Evolutionary conservation across 768 basidiomycete species (phyloP).

Genomic region (Boletellus ananiceps): DNA sequence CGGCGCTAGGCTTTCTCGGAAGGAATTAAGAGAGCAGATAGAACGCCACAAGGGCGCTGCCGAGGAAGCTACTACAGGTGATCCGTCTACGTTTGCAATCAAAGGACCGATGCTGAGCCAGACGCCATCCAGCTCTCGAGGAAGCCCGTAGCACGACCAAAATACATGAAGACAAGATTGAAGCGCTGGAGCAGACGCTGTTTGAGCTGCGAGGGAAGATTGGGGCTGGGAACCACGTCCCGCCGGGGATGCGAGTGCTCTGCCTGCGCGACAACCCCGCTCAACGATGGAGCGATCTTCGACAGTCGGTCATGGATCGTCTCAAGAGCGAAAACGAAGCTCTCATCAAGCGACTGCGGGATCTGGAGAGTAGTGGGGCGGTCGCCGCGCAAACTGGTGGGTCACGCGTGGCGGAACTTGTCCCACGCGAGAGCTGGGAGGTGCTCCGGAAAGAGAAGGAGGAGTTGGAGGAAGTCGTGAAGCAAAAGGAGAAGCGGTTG

Average conservation of each 20-base stretch:
- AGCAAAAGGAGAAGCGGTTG: conserved; percentile 79
- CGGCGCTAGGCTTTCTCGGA: conserved; percentile 23
- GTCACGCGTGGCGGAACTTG: conserved; percentile 32
- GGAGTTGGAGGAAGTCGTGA: conserved; percentile 58
- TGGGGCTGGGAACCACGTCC: conserved; percentile 69
- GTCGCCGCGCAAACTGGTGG: conserved; percentile 17
- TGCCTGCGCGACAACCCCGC: conserved; percentile 76
- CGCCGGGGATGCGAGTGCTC: conserved; percentile 66
- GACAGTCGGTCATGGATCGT: conserved; percentile 69
- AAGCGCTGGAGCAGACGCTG: conserved; percentile 70
- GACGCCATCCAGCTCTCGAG: conserved; percentile 38
- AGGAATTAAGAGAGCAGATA: conserved; percentile 39
- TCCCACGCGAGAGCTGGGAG: conserved; percentile 81
- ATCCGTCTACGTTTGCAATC: neutral
- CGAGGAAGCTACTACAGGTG: conserved; percentile 40
- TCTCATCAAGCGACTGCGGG: conserved; percentile 60
- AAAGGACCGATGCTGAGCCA: neutral
- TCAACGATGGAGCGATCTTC: conserved; percentile 72
- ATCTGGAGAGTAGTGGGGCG: conserved; percentile 46
- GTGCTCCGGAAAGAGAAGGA: conserved; percentile 62
- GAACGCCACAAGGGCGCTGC: conserved; percentile 36
- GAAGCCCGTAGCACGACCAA: conserved; percentile 34
- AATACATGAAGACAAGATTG: conserved; percentile 49
- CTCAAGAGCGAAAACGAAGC: conserved; percentile 83
- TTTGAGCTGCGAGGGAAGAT: conserved; percentile 77